Percentiles rank a stretch among this genome's conserved stretches.
These are phyloP conservation scores for Mesostigma viride DNA, from an alignment of 139 green algal species.

Conservation along the genomic window DNA sequence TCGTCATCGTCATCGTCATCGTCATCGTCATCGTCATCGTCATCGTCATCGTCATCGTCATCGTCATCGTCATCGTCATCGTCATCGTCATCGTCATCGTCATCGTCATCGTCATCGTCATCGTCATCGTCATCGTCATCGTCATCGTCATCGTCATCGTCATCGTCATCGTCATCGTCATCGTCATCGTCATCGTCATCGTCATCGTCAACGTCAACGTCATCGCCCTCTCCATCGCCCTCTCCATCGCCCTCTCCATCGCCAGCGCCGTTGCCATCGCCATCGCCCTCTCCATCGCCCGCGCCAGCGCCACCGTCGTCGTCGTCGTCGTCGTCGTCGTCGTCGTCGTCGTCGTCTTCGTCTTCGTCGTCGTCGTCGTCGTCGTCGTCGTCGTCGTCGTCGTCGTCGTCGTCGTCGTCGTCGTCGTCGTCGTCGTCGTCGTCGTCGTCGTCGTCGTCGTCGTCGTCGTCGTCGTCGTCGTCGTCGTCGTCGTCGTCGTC, in stretches of 20 bases:
- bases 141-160: neutral
- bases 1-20: constrained; percentile 9
- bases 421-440: neutral
- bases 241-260: neutral
- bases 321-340: neutral
- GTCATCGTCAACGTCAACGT: constrained; percentile 9
- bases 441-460: neutral
- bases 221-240: too few relatives aligned
- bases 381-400: constrained; percentile 1
- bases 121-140: neutral
- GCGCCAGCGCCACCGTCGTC: too few relatives aligned
- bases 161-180: neutral
- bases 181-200: neutral
- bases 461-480: neutral
- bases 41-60: constrained; percentile 3
- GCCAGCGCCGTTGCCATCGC: too few relatives aligned
- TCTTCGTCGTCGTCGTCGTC: too few relatives aligned
- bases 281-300: too few relatives aligned
- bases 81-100: constrained; percentile 1
- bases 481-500: neutral
- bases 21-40: constrained; percentile 3
- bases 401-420: neutral
- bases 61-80: constrained; percentile 3
- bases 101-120: neutral
- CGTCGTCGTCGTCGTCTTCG: too few relatives aligned